A percentile compares a stretch with the other conserved stretches of the same genome.
Conservation (phyloP, 163 green algal species). For the Chloroidium sp. region DNA sequence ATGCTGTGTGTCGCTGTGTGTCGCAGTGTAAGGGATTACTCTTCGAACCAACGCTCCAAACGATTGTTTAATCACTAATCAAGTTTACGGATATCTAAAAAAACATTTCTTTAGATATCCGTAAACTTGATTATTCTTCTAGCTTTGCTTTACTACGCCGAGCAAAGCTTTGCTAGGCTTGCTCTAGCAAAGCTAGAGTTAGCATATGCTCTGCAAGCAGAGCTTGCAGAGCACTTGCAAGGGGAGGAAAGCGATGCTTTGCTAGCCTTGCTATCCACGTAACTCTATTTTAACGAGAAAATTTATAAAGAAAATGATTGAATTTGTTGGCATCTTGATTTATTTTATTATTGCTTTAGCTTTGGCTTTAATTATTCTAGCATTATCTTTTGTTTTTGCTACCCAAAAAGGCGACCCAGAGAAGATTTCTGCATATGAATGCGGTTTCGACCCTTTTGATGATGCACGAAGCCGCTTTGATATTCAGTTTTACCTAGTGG, state of each 20-base stretch:
- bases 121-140: too few species aligned
- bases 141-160: too few species aligned
- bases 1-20: too few species aligned
- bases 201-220: neutral
- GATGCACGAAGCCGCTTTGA: slow-evolving; percentile 48
- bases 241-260: too few species aligned
- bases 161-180: too few species aligned
- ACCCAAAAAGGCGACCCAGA: slow-evolving; percentile 22
- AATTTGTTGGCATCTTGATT: slow-evolving; percentile 24
- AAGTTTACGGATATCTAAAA: neutral
- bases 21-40: too few species aligned
- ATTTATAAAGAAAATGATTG: slow-evolving; percentile 26
- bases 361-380: slow-evolving; percentile 19
- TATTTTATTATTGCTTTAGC: slow-evolving; percentile 24
- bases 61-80: too few species aligned
- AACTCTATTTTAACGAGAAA: neutral
- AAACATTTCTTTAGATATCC: too few species aligned
- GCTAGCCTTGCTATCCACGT: too few species aligned
- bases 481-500: slow-evolving; percentile 42
- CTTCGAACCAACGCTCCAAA: too few species aligned
- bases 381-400: slow-evolving; percentile 18
- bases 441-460: slow-evolving; percentile 47
- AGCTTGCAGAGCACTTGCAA: neutral
- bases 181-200: neutral
- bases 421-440: slow-evolving; percentile 37